Base-by-base conservation (phyloP, 345 rosid species). In the Noccaea bulbosa region DNA sequence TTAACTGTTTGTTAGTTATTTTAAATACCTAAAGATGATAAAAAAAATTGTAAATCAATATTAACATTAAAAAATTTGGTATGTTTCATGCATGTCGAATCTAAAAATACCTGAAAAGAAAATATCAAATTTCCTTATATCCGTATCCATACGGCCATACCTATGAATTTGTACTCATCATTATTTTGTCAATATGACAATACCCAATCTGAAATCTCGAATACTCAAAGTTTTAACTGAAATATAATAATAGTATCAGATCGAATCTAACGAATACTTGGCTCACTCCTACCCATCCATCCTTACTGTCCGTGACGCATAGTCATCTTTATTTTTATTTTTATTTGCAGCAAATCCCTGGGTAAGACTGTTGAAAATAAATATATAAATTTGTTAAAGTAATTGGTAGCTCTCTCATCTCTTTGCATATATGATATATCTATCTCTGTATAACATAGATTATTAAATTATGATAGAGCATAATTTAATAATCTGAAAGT, bases 101-200 rank as follows among this genome's bases (percentile, higher is more conserved):
- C 10, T 46, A 47, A n/a, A n/a, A 16, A 7, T 8, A 47, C 30
- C 30, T 8, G 52, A 20, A 47, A 8, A 9, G 2, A 39, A 39
- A 39, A 39, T 39, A 17, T 17, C 11, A 22, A 22, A 17, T 24
- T 1, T 39, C 8, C 7, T 33, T 33, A n/a, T 10, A 37, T 32
- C 46, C 56, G 46, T 65, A 65, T 65, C 24, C 16, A 50, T 49
- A 37, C 59, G 69, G 58, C 58, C 38, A 65, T 65, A 49, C 58
- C 27, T 50, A 63, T 2, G 69, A 34, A 64, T 64, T 35, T 63
- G 56, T 20, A 48, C 20, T 48, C 34, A 64, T 48, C 20, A 48
- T 48, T 34, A 62, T 34, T 17, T 48, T 64, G 56, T 64, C 56
- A 33, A 62, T 12, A 17, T 20, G 56, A 47, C 56, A 33, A 62